phyloP scores from a whole-genome alignment of 106 monocot species.

The Narthecium ossifragum region DNA sequence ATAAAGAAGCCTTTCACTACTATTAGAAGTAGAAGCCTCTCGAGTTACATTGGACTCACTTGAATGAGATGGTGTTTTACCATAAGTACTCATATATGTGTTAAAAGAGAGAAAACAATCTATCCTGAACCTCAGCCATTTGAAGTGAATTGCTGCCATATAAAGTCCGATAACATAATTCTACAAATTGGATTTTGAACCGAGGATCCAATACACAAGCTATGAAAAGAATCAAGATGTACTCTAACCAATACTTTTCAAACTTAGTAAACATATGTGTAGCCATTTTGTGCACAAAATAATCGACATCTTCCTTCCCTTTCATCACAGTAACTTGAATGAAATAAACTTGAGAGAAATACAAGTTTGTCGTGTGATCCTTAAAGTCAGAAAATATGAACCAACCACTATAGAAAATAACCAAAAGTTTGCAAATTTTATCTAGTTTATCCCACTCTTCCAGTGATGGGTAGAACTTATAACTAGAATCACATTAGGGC shows the following conservation, averaged over 20 bases:
- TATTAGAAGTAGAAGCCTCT: no score
- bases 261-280: neutral
- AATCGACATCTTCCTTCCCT: neutral
- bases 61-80: no score
- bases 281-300: neutral
- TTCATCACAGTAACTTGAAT: neutral
- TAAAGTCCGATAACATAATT: neutral
- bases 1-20: no score
- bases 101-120: neutral
- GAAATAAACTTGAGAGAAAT: neutral
- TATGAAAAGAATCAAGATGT: neutral
- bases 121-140: neutral
- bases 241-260: neutral
- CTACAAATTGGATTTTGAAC: neutral
- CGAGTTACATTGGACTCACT: no score
- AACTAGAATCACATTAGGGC: neutral
- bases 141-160: neutral
- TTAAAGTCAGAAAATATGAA: constrained; percentile 4
- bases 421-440: neutral
- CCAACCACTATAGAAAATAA: neutral
- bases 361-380: constrained; percentile 7
- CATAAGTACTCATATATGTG: no score
- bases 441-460: constrained; percentile 2
- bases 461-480: constrained; percentile 2
- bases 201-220: neutral